Conservation (phyloP, 2,329 filamentous ascomycete genomes). For the Colletotrichum simmondsii region DNA sequence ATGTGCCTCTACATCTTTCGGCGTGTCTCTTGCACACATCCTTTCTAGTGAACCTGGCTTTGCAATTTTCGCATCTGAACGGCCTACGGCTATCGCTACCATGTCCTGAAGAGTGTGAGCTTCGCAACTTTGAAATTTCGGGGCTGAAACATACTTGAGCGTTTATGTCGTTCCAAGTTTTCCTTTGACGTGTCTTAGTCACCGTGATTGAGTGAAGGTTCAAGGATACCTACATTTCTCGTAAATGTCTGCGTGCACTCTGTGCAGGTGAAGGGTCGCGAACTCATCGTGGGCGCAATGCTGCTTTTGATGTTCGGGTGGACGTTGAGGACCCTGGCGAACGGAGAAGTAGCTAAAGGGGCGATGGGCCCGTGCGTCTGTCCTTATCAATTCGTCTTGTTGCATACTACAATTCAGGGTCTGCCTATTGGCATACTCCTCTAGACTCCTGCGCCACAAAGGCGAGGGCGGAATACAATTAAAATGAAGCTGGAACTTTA, state of each 20-base stretch:
- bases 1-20: constrained; percentile 29
- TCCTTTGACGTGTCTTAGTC: constrained; percentile 18
- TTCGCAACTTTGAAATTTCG: not conserved
- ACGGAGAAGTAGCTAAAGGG: not conserved
- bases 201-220: not conserved
- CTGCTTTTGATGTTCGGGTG: not conserved
- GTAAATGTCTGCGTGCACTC: constrained; percentile 36
- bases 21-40: constrained; percentile 37
- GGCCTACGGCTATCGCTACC: constrained; percentile 35
- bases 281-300: constrained; percentile 25
- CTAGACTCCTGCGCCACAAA: not conserved
- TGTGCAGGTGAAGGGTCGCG: constrained; percentile 32
- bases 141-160: constrained; percentile 32
- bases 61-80: constrained; percentile 36
- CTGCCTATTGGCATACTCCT: not conserved
- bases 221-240: constrained; percentile 25
- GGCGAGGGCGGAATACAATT: not conserved
- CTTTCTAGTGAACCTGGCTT: constrained; percentile 34
- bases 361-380: not conserved
- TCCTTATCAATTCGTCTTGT: not conserved
- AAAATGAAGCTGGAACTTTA: too few species aligned
- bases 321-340: not conserved
- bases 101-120: constrained; percentile 34
- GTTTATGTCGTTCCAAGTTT: constrained; percentile 38
- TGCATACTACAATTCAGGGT: not conserved